These are phyloP conservation scores for Agrostemma githago DNA, from an alignment of 148 eudicot genomes.

Conservation along the genomic window DNA sequence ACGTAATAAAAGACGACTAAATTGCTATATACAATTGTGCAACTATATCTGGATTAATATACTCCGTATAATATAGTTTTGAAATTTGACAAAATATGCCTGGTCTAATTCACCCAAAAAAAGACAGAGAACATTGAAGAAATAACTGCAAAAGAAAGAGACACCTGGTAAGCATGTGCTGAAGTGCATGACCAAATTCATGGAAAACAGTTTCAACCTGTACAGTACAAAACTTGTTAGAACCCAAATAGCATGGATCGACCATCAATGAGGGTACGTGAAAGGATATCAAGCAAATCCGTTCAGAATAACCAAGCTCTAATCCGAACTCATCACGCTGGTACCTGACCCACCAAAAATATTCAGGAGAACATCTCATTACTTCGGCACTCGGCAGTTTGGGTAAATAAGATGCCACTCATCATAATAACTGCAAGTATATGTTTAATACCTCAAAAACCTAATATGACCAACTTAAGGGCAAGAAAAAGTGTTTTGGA, in stretches of 20 bases:
- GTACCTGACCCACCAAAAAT: neutral
- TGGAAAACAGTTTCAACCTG: slow-evolving; percentile 99
- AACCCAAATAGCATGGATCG: neutral
- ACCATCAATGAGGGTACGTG: neutral
- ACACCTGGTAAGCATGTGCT: slow-evolving; percentile 85
- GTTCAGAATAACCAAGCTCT: neutral
- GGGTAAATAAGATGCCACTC: neutral
- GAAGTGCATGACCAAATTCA: slow-evolving; percentile 99
- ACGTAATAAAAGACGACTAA: neutral
- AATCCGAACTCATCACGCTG: neutral
- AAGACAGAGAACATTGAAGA: slow-evolving; percentile 1
- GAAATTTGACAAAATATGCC: neutral
- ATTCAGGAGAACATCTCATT: neutral
- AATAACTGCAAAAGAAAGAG: neutral
- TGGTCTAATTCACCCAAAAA: neutral
- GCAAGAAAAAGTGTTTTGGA: neutral
- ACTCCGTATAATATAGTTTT: neutral
- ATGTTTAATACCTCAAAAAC: neutral
- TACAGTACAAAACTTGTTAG: slow-evolving; percentile 5
- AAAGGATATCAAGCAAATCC: neutral
- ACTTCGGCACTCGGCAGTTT: neutral
- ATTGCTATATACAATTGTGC: neutral
- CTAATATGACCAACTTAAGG: neutral
- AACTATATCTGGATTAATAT: neutral
- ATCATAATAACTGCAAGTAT: neutral